These are phyloP conservation scores for Dothideomycetes sp. DNA, from an alignment of 2,329 filamentous ascomycete genomes.

Conservation along the genomic window DNA sequence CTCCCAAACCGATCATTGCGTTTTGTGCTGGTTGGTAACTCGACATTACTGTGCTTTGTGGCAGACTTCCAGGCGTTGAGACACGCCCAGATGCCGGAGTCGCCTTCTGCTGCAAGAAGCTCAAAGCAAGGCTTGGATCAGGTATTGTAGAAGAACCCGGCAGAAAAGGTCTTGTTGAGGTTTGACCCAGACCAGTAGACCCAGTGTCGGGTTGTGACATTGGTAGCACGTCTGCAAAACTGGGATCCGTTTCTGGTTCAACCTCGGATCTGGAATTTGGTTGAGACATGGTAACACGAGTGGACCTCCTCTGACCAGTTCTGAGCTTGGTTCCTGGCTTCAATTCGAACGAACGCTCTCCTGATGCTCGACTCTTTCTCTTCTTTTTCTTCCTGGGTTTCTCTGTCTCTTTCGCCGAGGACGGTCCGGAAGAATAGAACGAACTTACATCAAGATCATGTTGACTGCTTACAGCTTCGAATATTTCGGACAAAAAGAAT, in stretches of 20 bases:
- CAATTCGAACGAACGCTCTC: too few relatives aligned
- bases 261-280: background rate
- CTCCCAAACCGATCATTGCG: constrained; percentile 1
- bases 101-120: constrained; percentile 3
- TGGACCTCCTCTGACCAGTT: background rate
- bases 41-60: constrained; percentile 5
- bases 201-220: background rate
- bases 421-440: background rate
- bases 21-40: constrained; percentile 8
- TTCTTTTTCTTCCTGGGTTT: background rate
- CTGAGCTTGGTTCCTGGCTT: background rate
- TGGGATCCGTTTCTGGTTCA: background rate
- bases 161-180: background rate
- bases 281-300: constrained; percentile 2
- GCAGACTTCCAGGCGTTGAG: constrained; percentile 1
- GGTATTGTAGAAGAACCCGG: constrained; percentile 8
- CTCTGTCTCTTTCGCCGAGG: background rate
- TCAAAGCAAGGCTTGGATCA: constrained; percentile 6
- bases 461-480: constrained; percentile 2
- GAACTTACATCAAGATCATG: constrained; percentile 1
- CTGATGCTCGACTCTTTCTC: background rate
- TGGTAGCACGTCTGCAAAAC: background rate
- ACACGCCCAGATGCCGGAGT: background rate
- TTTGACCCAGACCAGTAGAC: background rate
- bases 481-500: background rate